Percentiles rank a stretch among this genome's conserved stretches.
These are phyloP conservation scores for Speleostelium caveatum DNA, from an alignment of 78 protist species.

Conservation along the genomic window DNA sequence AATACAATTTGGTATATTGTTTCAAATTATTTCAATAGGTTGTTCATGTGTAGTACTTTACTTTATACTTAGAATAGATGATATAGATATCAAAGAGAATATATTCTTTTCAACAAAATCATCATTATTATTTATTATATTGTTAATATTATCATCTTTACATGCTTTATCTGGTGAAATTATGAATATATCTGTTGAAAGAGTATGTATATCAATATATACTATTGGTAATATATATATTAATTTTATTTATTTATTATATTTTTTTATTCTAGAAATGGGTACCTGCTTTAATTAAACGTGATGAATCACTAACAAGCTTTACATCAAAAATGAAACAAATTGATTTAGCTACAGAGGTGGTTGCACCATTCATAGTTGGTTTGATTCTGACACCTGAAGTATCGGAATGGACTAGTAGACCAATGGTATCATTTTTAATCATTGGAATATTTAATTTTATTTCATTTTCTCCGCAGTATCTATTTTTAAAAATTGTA, in stretches of 20 bases:
- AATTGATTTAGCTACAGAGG: slow-evolving; percentile 51
- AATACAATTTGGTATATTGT: slow-evolving; percentile 13
- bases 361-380: slow-evolving; percentile 63
- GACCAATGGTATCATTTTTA: slow-evolving; percentile 19
- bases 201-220: not conserved
- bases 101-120: not conserved
- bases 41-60: slow-evolving; percentile 1
- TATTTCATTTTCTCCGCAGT: slow-evolving; percentile 53
- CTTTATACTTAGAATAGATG: not conserved
- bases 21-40: slow-evolving; percentile 25
- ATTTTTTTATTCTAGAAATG: slow-evolving; percentile 20
- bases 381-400: slow-evolving; percentile 6
- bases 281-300: slow-evolving; percentile 33
- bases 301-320: slow-evolving; percentile 7
- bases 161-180: slow-evolving; percentile 32
- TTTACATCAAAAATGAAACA: slow-evolving; percentile 49
- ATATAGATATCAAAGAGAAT: not conserved
- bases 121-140: not conserved
- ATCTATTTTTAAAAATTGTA: slow-evolving; percentile 14
- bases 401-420: no score
- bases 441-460: slow-evolving; percentile 31
- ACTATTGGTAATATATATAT: no score
- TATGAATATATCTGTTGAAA: slow-evolving; percentile 71
- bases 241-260: no score
- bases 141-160: slow-evolving; percentile 6